Evolutionary conservation across 2,329 filamentous ascomycete species (phyloP), one percentile per base, ranked within the genome.

Genomic region (Trichophyton schoenleinii): DNA sequence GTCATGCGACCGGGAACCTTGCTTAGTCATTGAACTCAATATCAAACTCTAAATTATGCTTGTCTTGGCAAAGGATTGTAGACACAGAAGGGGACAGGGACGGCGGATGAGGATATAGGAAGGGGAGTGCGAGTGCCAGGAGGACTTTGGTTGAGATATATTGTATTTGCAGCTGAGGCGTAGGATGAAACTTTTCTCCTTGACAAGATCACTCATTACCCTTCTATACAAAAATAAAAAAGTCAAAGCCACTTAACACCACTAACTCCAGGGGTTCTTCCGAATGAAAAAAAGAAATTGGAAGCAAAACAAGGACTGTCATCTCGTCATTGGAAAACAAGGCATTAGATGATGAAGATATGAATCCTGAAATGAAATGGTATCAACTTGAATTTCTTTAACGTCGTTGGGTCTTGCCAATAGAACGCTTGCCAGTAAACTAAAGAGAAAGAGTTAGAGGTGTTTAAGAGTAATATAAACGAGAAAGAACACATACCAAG

Each of bases 381-480:
- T 60, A 59, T 53, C 25, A 36, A 60, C 31, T 38, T 34, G 20
- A 62, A 53, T 28, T 46, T 53, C 44, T 44, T 63, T 71, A 77
- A 67, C 74, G 74, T 66, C 73, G 71, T 63, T 75, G 70, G 62
- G 89, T 92, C 81, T 94, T 96, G 76, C 94, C 92, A 72, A 95
- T 91, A 65, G 89, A 87, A 74, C 94, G 87, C 82, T 97, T 99
- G 70, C 94, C 94, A 64, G 88, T 81, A 73, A 89, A 85, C 88
- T 91, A 65, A 13, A 41, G 46, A 46, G n/a, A 28, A 22, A 78
- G 64, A 64, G 57, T 59, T 46, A 57, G 57, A 38, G n/a, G 60
- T 60, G 11, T 60, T 2, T 38, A 38, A 62, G 52, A 59, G 57
- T 53, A 62, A 57, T 31, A 58, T 61, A 46, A 18, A 15, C 31